A percentile compares a stretch with the other conserved stretches of the same genome.
Evolutionary conservation across 805 yeast genomes (phyloP).

Genomic region (Myxozyma vanderwaltii): DNA sequence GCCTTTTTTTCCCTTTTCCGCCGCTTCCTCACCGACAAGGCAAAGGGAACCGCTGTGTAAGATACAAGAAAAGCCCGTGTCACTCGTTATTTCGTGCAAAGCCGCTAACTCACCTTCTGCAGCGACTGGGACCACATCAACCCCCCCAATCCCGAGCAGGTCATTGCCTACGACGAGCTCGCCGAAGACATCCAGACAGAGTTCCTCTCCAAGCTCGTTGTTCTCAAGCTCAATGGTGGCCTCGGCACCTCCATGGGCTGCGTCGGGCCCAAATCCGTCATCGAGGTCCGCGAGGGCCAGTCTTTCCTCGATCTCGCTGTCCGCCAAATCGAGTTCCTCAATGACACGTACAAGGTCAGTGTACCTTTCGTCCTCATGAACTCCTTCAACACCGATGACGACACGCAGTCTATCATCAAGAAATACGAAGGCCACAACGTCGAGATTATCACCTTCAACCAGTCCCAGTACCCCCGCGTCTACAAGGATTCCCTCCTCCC

Average conservation of each 20-base stretch:
- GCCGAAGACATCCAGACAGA: conserved; percentile 40
- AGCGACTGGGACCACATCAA: conserved; percentile 91
- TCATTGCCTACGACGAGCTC: conserved; percentile 70
- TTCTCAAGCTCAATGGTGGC: conserved; percentile 95
- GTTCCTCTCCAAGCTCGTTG: conserved; percentile 82
- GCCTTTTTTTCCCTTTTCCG: conserved; percentile 90
- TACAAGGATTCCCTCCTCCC: conserved; percentile 95
- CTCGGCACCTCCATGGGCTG: conserved; percentile 99
- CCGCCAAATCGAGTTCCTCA: conserved; percentile 86
- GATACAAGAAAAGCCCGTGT: no score
- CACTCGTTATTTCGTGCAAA: no score
- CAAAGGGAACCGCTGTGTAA: conserved; percentile 69
- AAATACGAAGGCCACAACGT: conserved; percentile 96
- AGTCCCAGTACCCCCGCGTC: conserved; percentile 96
- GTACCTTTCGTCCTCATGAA: conserved; percentile 97
- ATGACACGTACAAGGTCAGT: conserved; percentile 84
- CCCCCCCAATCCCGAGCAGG: conserved; percentile 88
- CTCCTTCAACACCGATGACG: conserved; percentile 96
- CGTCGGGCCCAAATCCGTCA: conserved; percentile 97
- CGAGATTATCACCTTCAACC: conserved; percentile 93
- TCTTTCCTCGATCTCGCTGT: conserved; percentile 93
- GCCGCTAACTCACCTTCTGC: no score
- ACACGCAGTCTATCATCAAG: conserved; percentile 91
- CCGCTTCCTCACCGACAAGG: conserved; percentile 87
- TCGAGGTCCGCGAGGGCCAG: conserved; percentile 98